Percentiles rank a stretch among this genome's conserved stretches.
phyloP scores from a whole-genome alignment of 495 filamentous ascomycete genomes.

The Pseudoneurospora amorphoporcata region DNA sequence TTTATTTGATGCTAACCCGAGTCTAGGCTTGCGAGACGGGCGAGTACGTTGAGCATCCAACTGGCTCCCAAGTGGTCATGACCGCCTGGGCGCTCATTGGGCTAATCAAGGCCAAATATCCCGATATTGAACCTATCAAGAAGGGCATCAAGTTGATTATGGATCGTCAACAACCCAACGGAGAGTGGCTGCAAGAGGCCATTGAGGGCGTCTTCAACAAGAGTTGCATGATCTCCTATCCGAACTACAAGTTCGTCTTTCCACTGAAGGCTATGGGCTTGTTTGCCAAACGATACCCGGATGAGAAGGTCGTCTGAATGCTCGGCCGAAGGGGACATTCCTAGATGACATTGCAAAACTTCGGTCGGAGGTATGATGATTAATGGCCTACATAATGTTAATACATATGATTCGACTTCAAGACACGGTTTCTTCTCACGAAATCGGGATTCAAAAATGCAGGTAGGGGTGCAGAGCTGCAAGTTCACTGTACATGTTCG shows the following conservation, averaged over 20 bases:
- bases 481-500: not conserved
- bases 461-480: not conserved
- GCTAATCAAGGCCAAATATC: slow-evolving; percentile 76
- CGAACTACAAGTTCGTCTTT: slow-evolving; percentile 98
- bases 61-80: slow-evolving; percentile 76
- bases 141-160: slow-evolving; percentile 74
- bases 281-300: slow-evolving; percentile 67
- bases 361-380: not conserved
- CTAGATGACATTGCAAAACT: not conserved
- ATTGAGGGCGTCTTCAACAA: slow-evolving; percentile 99
- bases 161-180: slow-evolving; percentile 72
- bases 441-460: not conserved
- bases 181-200: slow-evolving; percentile 89
- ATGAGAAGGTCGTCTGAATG: slow-evolving; percentile 38
- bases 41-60: slow-evolving; percentile 39
- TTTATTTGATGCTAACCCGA: slow-evolving; percentile 4
- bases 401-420: not conserved
- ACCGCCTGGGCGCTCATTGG: slow-evolving; percentile 86
- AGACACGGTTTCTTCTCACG: slow-evolving; percentile 1
- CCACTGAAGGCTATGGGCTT: slow-evolving; percentile 87
- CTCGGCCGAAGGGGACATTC: not conserved
- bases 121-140: slow-evolving; percentile 60
- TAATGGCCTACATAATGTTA: slow-evolving; percentile 2
- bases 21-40: slow-evolving; percentile 44
- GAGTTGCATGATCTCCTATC: slow-evolving; percentile 98